Percentiles rank a stretch among this genome's conserved stretches.
Conservation (phyloP, 352 stramenopile species). For the Globisporangium barbulae region DNA sequence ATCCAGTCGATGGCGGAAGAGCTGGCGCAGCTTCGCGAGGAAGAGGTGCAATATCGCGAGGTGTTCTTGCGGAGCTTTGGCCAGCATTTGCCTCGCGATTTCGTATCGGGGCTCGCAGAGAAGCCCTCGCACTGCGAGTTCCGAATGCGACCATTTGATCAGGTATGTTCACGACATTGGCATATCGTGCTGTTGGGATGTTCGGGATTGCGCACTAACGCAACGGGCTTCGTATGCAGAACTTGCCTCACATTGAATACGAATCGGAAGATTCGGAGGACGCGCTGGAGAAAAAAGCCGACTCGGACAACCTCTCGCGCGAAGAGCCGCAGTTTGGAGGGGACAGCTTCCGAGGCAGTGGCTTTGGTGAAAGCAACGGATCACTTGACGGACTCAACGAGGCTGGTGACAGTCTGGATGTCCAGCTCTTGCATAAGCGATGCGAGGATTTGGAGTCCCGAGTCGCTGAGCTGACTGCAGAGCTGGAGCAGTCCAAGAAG, state of each 20-base stretch:
- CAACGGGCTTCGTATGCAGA: slow-evolving; percentile 22
- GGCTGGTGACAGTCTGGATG: slow-evolving; percentile 28
- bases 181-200: not conserved
- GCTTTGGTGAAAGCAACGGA: slow-evolving; percentile 28
- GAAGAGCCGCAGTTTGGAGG: slow-evolving; percentile 16
- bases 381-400: slow-evolving; percentile 15
- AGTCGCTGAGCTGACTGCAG: slow-evolving; percentile 54
- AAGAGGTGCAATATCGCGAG: slow-evolving; percentile 78
- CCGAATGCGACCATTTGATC: slow-evolving; percentile 84
- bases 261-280: slow-evolving; percentile 23
- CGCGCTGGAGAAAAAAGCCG: slow-evolving; percentile 30
- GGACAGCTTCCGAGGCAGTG: slow-evolving; percentile 13
- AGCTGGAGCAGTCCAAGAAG: slow-evolving; percentile 76
- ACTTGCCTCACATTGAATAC: slow-evolving; percentile 63
- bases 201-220: not conserved
- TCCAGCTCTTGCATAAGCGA: slow-evolving; percentile 56
- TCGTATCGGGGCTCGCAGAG: slow-evolving; percentile 75
- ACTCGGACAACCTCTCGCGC: slow-evolving; percentile 1
- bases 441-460: slow-evolving; percentile 70
- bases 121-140: slow-evolving; percentile 89
- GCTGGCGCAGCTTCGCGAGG: slow-evolving; percentile 73
- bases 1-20: slow-evolving; percentile 88
- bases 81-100: slow-evolving; percentile 79
- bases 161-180: slow-evolving; percentile 18
- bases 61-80: slow-evolving; percentile 73